Percentiles rank a stretch among this genome's conserved stretches.
Conservation (phyloP, 1,139 yeast genomes). For the Casaregolazyma suthepensis region DNA sequence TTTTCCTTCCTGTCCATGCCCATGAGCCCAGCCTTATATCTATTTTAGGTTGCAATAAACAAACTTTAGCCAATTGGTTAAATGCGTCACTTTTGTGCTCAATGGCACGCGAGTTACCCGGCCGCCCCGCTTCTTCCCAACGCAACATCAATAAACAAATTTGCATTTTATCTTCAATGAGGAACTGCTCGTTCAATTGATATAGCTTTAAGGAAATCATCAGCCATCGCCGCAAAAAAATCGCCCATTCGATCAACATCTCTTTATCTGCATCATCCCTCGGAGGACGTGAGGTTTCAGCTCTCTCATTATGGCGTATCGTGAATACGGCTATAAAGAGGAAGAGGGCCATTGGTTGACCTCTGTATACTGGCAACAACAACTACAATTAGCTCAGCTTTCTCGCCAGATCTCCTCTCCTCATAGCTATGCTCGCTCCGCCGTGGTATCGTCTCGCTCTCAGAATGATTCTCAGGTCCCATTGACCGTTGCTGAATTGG, state of each 20-base stretch:
- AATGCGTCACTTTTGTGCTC: background rate
- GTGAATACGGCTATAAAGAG: slow-evolving; percentile 11
- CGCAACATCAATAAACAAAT: background rate
- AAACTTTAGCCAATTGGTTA: background rate
- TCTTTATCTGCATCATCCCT: background rate
- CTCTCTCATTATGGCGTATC: slow-evolving; percentile 5
- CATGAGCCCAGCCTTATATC: background rate
- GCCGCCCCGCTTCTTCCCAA: background rate
- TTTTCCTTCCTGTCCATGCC: background rate
- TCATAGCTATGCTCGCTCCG: slow-evolving; percentile 87
- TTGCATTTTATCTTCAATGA: background rate
- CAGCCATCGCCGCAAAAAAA: background rate
- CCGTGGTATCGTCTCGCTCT: slow-evolving; percentile 64
- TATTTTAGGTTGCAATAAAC: no score
- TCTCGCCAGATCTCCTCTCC: slow-evolving; percentile 71
- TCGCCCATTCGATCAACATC: background rate
- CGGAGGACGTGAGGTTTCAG: background rate
- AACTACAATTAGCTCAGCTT: slow-evolving; percentile 68
- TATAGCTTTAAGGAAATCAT: background rate
- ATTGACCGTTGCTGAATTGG: slow-evolving; percentile 33
- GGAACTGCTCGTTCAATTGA: background rate
- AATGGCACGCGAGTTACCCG: background rate
- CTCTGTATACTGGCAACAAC: slow-evolving; percentile 80
- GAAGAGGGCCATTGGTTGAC: slow-evolving; percentile 28
- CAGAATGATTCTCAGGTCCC: slow-evolving; percentile 16